Evolutionary conservation across 2,329 filamentous ascomycete genomes (phyloP).

Genomic region (Calonectria leucothoes): DNA sequence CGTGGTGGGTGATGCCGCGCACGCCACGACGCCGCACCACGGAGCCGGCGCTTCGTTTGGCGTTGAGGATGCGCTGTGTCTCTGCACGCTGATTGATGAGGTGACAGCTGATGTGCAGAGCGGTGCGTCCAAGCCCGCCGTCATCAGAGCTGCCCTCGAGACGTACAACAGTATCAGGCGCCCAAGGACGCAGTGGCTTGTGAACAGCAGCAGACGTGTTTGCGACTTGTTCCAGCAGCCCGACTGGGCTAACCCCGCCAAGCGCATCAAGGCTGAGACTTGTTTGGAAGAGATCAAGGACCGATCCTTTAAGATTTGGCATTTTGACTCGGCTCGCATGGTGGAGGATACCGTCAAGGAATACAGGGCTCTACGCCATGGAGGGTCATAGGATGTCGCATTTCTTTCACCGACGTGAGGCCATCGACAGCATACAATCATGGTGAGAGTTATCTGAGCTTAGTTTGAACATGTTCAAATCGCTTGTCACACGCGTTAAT

Average conservation of each 20-base stretch:
- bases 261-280: neutral
- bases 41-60: neutral
- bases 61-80: neutral
- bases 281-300: neutral
- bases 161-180: neutral
- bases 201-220: neutral
- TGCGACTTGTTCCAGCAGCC: neutral
- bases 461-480: too few species aligned
- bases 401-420: too few species aligned
- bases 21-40: neutral
- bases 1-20: neutral
- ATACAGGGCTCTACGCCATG: neutral
- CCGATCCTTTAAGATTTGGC: neutral
- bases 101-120: neutral
- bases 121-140: neutral
- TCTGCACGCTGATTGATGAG: neutral
- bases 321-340: neutral
- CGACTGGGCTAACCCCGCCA: neutral
- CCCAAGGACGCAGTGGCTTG: neutral
- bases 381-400: neutral
- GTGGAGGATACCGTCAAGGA: neutral
- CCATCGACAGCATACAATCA: too few species aligned
- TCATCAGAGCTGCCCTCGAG: neutral
- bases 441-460: too few species aligned
- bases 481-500: too few species aligned